Evolutionary conservation across 495 filamentous ascomycete species (phyloP), one percentile per base, ranked within the genome.

Genomic region (Penicillium manginii): DNA sequence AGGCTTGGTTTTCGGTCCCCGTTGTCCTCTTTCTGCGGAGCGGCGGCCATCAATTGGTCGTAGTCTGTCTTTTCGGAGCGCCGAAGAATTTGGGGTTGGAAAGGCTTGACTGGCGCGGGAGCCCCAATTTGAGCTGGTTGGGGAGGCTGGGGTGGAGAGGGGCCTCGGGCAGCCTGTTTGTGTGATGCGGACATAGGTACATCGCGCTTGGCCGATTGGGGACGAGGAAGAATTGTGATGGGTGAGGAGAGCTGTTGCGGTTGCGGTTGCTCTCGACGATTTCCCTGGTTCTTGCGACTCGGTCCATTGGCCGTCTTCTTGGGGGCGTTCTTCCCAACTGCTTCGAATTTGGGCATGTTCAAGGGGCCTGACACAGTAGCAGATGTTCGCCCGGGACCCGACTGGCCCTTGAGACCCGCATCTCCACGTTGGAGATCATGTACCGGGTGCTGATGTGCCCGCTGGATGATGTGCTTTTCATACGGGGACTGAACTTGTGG

Each of bases 71-170:
- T 76, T 18, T 78, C 75, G 15, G 83, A 81, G 0, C 84, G 79
- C 51, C 83, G 83, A 17, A 88, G 68, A 42, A 86, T 87, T 58
- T 86, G 81, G 3, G 83, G 84, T 49, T 87, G 82, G 66, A 86
- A 87, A 12, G 77, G 65, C 63, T 81, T 84, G 6, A 69, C 43
- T 23, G 71, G 67, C 23, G 75, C 73, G 15, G 75, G 56, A 7
- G 64, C 59, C 29, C 64, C 69, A n/a, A n/a, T 37, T 11, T 37
- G 35, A 0, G 54, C 54, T 31, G 60, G 64, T 46, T 60, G 63
- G 57, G 53, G 46, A 26, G 48, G 54, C 59, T 22, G 63, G 59
- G 57, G 46, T 19, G 53, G 58, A 18, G 67, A 53, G 19, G 63
- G 52, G 35, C 56, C 45, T 10, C 62, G 64, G 1, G 64, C 57